These are phyloP conservation scores for Polytrichum formosum DNA, from an alignment of 225 moss, liverwort and hornwort species.

Conservation along the genomic window DNA sequence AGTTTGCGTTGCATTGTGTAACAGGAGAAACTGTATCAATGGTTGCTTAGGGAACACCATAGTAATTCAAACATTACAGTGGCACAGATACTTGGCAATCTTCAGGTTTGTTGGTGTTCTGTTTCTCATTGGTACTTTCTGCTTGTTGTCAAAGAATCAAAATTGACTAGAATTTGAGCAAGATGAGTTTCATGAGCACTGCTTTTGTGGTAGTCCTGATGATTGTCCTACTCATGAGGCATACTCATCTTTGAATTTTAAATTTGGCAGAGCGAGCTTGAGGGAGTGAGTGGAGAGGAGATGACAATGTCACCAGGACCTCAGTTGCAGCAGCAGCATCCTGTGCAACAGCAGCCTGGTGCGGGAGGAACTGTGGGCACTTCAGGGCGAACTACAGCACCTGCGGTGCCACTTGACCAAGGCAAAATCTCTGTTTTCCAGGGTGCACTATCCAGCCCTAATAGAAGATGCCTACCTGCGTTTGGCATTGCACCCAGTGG, in stretches of 20 bases:
- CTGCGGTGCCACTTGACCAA: slow-evolving; percentile 59
- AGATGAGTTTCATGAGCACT: too few relatives aligned
- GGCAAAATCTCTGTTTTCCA: slow-evolving; percentile 84
- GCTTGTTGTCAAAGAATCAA: too few relatives aligned
- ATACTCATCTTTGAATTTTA: background rate
- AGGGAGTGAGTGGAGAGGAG: slow-evolving; percentile 68
- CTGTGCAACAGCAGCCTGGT: slow-evolving; percentile 38
- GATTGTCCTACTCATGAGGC: background rate
- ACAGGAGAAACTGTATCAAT: slow-evolving; percentile 62
- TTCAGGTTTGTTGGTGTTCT: slow-evolving; percentile 33
- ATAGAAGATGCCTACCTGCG: slow-evolving; percentile 75
- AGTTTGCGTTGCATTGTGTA: slow-evolving; percentile 1
- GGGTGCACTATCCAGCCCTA: slow-evolving; percentile 89
- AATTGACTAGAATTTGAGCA: too few relatives aligned
- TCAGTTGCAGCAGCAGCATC: slow-evolving; percentile 56
- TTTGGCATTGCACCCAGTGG: slow-evolving; percentile 52
- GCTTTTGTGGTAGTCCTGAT: background rate
- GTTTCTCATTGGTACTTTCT: too few relatives aligned
- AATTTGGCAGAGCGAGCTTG: slow-evolving; percentile 74
- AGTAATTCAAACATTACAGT: slow-evolving; percentile 46
- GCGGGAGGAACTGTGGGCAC: slow-evolving; percentile 28
- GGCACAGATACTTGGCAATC: slow-evolving; percentile 43
- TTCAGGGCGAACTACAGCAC: slow-evolving; percentile 44
- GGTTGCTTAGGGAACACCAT: slow-evolving; percentile 63
- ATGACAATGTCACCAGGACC: slow-evolving; percentile 93